phyloP scores from a whole-genome alignment of 2,329 filamentous ascomycete species.

The Colletotrichum aenigma region DNA sequence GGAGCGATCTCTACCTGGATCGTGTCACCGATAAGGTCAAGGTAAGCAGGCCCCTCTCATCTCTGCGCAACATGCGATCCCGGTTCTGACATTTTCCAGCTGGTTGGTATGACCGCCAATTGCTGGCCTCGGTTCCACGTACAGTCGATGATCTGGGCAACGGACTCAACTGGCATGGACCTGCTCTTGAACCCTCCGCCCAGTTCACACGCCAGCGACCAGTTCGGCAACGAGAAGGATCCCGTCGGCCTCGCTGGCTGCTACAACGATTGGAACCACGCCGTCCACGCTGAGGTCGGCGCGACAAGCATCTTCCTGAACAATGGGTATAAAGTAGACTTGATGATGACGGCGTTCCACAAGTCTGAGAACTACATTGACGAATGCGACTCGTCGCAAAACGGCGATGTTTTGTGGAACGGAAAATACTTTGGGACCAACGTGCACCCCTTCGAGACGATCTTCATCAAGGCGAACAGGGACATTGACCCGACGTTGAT shows the following conservation, averaged over 20 bases:
- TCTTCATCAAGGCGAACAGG: conserved; percentile 39
- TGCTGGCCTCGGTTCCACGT: conserved; percentile 37
- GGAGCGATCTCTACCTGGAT: conserved; percentile 36
- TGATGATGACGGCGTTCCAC: conserved; percentile 36
- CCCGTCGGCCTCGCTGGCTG: conserved; percentile 32
- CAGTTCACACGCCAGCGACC: conserved; percentile 20
- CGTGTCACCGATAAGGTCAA: conserved; percentile 33
- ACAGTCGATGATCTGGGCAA: conserved; percentile 42
- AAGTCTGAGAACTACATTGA: conserved; percentile 13
- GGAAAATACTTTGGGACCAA: conserved; percentile 35
- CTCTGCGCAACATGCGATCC: not conserved
- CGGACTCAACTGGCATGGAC: conserved; percentile 39
- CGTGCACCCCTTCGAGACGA: conserved; percentile 40
- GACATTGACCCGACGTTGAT: conserved; percentile 31
- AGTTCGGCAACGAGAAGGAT: conserved; percentile 27
- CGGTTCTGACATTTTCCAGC: conserved; percentile 23
- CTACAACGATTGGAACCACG: conserved; percentile 28
- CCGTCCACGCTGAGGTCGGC: conserved; percentile 35
- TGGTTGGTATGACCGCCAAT: conserved; percentile 40
- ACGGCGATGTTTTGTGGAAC: conserved; percentile 29
- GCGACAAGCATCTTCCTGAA: conserved; percentile 30
- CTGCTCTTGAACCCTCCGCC: conserved; percentile 34
- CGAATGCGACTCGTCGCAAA: conserved; percentile 15
- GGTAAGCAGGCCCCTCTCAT: conserved; percentile 21
- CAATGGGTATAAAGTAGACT: conserved; percentile 36